Percentiles rank a stretch among this genome's conserved stretches.
phyloP scores from a whole-genome alignment of 768 basidiomycete species.

The Paxillus ammoniavirescens region DNA sequence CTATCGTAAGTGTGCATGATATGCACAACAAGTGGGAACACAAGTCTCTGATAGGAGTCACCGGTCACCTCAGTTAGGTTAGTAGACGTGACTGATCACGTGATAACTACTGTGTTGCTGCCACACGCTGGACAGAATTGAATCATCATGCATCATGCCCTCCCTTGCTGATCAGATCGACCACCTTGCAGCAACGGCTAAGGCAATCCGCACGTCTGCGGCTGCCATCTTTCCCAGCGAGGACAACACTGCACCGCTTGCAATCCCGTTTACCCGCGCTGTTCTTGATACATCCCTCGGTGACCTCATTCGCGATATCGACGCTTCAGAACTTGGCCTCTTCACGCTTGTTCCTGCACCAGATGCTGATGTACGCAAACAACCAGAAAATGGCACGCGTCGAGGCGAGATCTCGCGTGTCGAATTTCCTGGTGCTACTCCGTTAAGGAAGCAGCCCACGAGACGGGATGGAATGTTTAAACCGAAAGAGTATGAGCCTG shows the following conservation, averaged over 20 bases:
- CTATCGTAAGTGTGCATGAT: too few species aligned
- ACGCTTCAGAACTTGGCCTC: conserved; percentile 75
- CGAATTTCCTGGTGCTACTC: conserved; percentile 70
- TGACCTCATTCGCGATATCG: conserved; percentile 78
- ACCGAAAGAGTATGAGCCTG: conserved; percentile 57
- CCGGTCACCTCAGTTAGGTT: too few species aligned
- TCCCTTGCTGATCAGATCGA: conserved; percentile 68
- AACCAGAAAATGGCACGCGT: conserved; percentile 24
- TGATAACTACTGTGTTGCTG: too few species aligned
- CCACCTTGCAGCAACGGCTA: conserved; percentile 53
- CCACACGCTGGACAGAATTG: too few species aligned
- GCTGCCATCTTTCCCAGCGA: conserved; percentile 26
- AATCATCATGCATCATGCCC: conserved; percentile 50
- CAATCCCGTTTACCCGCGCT: conserved; percentile 56
- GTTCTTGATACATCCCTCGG: conserved; percentile 62
- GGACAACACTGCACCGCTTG: conserved; percentile 10
- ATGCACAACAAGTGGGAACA: background rate
- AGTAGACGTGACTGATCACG: too few species aligned
- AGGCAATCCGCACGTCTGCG: conserved; percentile 49
- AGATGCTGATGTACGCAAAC: conserved; percentile 31
- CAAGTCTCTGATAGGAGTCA: too few species aligned
- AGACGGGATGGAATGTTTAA: conserved; percentile 37
- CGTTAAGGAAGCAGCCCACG: conserved; percentile 48
- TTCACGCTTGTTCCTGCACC: conserved; percentile 54
- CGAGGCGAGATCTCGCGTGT: conserved; percentile 55